These are phyloP conservation scores for Austroboletus niveus DNA, from an alignment of 1,284 basidiomycete species.

Conservation along the genomic window DNA sequence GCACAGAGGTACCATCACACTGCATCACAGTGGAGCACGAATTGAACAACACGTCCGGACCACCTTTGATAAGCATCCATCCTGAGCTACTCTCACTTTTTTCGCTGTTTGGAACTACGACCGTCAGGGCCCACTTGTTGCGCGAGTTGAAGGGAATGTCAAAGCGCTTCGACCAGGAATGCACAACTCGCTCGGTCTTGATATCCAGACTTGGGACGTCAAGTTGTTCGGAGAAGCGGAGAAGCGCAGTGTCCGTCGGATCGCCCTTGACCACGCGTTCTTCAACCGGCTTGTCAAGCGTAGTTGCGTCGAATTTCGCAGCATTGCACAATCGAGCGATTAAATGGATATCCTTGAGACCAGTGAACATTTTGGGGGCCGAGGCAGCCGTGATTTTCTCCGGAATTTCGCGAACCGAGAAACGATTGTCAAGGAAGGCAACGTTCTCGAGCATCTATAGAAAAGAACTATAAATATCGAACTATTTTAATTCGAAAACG, in stretches of 20 bases:
- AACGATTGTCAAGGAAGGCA: slow-evolving; percentile 37
- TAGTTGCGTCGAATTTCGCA: slow-evolving; percentile 50
- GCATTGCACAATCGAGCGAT: slow-evolving; percentile 61
- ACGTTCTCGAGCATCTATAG: not conserved
- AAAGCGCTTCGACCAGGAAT: slow-evolving; percentile 34
- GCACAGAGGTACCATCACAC: slow-evolving; percentile 35
- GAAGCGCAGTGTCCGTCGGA: slow-evolving; percentile 61
- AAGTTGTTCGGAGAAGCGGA: slow-evolving; percentile 56
- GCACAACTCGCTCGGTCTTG: slow-evolving; percentile 12
- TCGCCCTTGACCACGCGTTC: slow-evolving; percentile 57
- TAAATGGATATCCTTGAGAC: slow-evolving; percentile 38
- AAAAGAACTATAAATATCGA: not conserved
- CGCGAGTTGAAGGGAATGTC: slow-evolving; percentile 62
- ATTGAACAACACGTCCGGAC: slow-evolving; percentile 56
- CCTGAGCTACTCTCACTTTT: slow-evolving; percentile 18
- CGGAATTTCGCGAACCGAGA: slow-evolving; percentile 31
- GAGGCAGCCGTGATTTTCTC: slow-evolving; percentile 15
- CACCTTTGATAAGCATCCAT: slow-evolving; percentile 54
- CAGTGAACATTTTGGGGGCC: slow-evolving; percentile 16
- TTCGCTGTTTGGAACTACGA: slow-evolving; percentile 23
- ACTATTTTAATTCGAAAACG: not conserved
- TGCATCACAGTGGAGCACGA: slow-evolving; percentile 43
- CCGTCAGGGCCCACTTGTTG: slow-evolving; percentile 66
- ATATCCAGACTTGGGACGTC: slow-evolving; percentile 22
- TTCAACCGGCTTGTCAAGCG: slow-evolving; percentile 35